A percentile compares a stretch with the other conserved stretches of the same genome.
These are phyloP conservation scores for Termitomyces sp. DNA, from an alignment of 768 basidiomycete genomes.

Conservation along the genomic window DNA sequence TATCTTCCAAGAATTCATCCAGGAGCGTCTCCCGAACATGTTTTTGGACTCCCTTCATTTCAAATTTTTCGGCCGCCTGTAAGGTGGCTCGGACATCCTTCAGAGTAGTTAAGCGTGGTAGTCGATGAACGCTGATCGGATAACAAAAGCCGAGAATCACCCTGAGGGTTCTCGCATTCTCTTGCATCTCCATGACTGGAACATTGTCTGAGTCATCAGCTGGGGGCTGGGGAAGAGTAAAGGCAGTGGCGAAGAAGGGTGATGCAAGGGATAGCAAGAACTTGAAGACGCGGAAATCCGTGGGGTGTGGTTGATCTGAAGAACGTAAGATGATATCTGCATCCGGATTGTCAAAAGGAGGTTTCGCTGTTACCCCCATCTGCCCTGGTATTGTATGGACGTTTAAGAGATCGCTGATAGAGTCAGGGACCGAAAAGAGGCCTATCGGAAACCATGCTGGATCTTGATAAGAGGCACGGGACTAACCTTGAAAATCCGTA, in stretches of 20 bases:
- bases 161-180: constrained; percentile 34
- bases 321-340: constrained; percentile 53
- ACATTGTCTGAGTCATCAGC: constrained; percentile 26
- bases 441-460: neutral
- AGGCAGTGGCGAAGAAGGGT: constrained; percentile 51
- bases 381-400: neutral
- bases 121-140: constrained; percentile 34
- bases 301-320: constrained; percentile 35
- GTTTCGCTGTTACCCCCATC: neutral
- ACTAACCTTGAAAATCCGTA: neutral
- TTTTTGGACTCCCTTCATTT: constrained; percentile 39
- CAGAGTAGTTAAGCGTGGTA: constrained; percentile 27
- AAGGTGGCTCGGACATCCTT: constrained; percentile 36
- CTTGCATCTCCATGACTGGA: constrained; percentile 43
- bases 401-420: neutral
- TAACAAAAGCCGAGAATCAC: constrained; percentile 43
- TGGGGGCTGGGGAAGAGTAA: constrained; percentile 44
- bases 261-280: constrained; percentile 51
- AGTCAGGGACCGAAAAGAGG: neutral
- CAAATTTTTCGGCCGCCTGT: constrained; percentile 45
- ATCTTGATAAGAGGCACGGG: neutral
- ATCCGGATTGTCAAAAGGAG: constrained; percentile 42
- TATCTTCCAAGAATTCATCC: constrained; percentile 28
- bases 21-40: constrained; percentile 24
- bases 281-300: constrained; percentile 51